A percentile compares a stretch with the other conserved stretches of the same genome.
phyloP scores from a whole-genome alignment of 176 grass and related monocot species.

The Aegilops speltoides region DNA sequence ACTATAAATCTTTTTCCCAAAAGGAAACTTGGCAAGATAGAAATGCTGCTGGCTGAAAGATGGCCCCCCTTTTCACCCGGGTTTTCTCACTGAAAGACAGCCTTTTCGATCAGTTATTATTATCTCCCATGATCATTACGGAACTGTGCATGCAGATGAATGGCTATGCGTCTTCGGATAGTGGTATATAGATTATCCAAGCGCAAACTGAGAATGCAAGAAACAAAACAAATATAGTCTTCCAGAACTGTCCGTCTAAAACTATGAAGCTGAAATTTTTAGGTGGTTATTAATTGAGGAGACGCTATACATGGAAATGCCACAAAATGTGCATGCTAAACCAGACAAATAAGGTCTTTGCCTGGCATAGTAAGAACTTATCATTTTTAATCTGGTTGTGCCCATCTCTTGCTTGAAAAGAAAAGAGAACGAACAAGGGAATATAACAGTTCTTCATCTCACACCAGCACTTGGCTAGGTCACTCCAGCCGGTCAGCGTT shows the following conservation, averaged over 20 bases:
- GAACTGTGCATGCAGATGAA: not conserved
- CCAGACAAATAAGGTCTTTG: constrained; percentile 35
- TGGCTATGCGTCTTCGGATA: not conserved
- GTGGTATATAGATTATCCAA: not conserved
- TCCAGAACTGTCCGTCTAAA: not conserved
- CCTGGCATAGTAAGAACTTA: not conserved
- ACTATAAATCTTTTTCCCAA: not conserved
- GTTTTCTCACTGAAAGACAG: not conserved
- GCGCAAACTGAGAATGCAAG: not conserved
- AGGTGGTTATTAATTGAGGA: not conserved
- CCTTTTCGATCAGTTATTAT: not conserved
- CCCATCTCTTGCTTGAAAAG: constrained; percentile 1
- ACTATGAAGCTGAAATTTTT: not conserved
- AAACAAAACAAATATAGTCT: not conserved
- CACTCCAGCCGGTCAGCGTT: not conserved
- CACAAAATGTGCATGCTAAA: constrained; percentile 10
- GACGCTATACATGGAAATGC: not conserved
- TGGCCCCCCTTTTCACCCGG: not conserved
- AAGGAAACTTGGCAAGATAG: not conserved
- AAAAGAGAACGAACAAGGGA: not conserved
- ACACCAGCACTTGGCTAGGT: constrained; percentile 7
- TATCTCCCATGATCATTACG: not conserved
- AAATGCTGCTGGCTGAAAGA: not conserved
- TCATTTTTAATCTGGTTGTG: constrained; percentile 5
- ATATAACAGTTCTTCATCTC: constrained; percentile 1